phyloP scores from a whole-genome alignment of 2,329 filamentous ascomycete species.

The Talaromyces sp. region DNA sequence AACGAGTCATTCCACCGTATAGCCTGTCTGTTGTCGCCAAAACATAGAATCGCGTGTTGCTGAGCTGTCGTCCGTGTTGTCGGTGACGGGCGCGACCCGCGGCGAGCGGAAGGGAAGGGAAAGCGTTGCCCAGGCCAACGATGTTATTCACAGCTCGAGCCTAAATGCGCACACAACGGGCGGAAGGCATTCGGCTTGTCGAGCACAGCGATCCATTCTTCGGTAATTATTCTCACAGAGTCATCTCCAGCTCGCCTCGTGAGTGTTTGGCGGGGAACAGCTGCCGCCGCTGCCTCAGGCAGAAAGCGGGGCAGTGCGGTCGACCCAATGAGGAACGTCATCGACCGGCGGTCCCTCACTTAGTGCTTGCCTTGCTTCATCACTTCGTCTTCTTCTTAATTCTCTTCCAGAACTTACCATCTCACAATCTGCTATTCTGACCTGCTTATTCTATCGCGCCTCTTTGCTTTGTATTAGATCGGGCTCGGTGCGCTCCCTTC shows the following conservation, averaged over 20 bases:
- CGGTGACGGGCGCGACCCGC: slow-evolving; percentile 8
- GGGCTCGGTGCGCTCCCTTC: background rate
- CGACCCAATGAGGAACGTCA: slow-evolving; percentile 3
- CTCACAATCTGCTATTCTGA: background rate
- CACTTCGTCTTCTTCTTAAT: background rate
- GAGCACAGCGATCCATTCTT: background rate
- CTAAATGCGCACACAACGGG: background rate
- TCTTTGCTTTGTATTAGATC: background rate
- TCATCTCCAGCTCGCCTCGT: background rate
- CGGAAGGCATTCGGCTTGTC: background rate
- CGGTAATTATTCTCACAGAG: background rate
- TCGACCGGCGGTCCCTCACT: slow-evolving; percentile 10
- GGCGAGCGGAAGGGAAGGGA: slow-evolving; percentile 2
- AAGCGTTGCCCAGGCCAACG: background rate
- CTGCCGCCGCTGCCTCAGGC: slow-evolving; percentile 10
- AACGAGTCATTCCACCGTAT: background rate
- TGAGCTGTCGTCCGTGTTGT: background rate
- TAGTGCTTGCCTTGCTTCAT: slow-evolving; percentile 5
- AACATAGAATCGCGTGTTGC: background rate
- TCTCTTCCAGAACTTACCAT: background rate
- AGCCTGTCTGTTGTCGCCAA: background rate
- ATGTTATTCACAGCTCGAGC: background rate
- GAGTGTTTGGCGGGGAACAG: background rate
- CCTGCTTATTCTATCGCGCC: background rate
- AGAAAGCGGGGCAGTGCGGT: slow-evolving; percentile 7